Percentiles rank a stretch among this genome's conserved stretches.
phyloP scores from a whole-genome alignment of 306 rosid species.

The Rosa rugosa region DNA sequence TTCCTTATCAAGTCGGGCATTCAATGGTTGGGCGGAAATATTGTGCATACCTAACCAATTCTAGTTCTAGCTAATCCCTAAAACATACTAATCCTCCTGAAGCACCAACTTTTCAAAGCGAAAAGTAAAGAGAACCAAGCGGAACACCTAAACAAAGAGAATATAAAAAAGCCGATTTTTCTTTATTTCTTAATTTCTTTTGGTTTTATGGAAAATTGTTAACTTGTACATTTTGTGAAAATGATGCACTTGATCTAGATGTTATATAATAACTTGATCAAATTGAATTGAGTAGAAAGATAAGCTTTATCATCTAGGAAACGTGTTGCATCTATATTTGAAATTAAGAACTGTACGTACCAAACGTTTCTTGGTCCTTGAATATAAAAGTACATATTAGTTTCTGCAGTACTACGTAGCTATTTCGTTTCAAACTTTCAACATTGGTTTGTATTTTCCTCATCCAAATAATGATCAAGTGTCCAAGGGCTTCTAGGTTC shows the following conservation, averaged over 20 bases:
- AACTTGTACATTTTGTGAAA: not conserved
- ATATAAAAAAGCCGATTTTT: not conserved
- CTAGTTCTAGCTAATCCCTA: not conserved
- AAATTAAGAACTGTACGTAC: not conserved
- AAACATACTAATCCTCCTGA: not conserved
- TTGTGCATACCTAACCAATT: not conserved
- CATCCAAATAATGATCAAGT: not conserved
- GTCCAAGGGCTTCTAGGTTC: not conserved
- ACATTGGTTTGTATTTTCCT: not conserved
- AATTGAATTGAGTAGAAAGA: not conserved
- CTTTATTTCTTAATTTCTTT: not conserved
- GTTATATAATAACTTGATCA: not conserved
- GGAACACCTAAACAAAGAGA: not conserved
- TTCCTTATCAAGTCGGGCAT: not conserved
- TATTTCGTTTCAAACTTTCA: not conserved
- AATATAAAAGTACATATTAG: not conserved
- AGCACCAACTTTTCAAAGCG: conserved; percentile 14
- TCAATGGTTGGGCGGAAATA: not conserved
- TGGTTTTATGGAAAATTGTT: not conserved
- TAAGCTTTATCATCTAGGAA: not conserved
- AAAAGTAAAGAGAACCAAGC: not conserved
- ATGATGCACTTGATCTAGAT: not conserved
- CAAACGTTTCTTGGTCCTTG: not conserved
- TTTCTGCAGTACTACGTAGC: not conserved
- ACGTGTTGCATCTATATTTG: conserved; percentile 1